Evolutionary conservation across 2,329 filamentous ascomycete species (phyloP).

Genomic region (Trichophyton equinum): DNA sequence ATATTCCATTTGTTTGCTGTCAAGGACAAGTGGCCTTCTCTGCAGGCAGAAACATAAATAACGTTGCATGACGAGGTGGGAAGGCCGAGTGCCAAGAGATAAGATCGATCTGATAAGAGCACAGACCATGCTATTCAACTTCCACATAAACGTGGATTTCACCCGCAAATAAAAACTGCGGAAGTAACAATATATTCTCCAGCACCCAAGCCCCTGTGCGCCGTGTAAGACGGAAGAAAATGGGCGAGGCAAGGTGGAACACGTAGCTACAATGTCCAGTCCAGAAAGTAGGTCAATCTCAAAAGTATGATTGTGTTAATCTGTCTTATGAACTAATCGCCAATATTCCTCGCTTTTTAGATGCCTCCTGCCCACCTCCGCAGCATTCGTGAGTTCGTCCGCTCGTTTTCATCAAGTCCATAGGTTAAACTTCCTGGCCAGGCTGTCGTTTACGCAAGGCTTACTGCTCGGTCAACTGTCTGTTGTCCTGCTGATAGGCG

Average conservation of each 20-base stretch:
- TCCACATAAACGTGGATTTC: background rate
- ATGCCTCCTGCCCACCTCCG: background rate
- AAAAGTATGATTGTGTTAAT: background rate
- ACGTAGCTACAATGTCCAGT: conserved; percentile 13
- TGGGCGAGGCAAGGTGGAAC: background rate
- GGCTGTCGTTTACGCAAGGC: conserved; percentile 83
- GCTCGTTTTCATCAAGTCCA: background rate
- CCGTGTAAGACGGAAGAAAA: background rate
- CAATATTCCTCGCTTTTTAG: background rate
- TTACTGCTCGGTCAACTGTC: conserved; percentile 88
- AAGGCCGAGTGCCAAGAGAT: conserved; percentile 9
- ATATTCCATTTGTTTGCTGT: background rate
- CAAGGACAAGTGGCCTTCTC: conserved; percentile 1
- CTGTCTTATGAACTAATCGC: background rate
- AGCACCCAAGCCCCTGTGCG: background rate
- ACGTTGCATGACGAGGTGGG: background rate
- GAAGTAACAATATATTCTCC: background rate
- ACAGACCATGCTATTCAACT: background rate
- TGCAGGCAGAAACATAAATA: conserved; percentile 3
- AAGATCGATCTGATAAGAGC: conserved; percentile 15
- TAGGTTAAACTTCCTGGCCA: conserved; percentile 24
- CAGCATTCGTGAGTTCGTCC: conserved; percentile 11
- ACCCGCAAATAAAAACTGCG: background rate
- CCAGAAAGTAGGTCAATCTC: conserved; percentile 11
- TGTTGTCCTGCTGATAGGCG: conserved; percentile 77